These are phyloP conservation scores for Ustilago curta DNA, from an alignment of 1,284 basidiomycete species.

Conservation along the genomic window DNA sequence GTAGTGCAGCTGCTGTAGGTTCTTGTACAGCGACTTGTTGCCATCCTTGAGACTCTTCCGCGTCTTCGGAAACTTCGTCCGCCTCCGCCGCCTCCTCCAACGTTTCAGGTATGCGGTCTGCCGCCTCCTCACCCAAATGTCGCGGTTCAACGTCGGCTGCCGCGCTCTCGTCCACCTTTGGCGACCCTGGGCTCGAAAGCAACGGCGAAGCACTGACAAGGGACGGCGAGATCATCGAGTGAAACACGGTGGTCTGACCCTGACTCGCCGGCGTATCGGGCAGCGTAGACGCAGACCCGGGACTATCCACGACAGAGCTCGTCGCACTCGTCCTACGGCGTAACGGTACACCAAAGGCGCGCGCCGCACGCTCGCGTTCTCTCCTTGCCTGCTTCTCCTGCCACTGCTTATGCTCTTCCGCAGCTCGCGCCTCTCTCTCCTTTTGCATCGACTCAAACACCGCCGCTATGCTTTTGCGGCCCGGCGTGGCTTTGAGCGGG, in stretches of 20 bases:
- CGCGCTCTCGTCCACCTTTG: constrained; percentile 33
- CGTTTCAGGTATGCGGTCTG: constrained; percentile 24
- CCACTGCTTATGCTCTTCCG: constrained; percentile 38
- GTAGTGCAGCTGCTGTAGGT: neutral
- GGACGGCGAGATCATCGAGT: constrained; percentile 4
- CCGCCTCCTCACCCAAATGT: constrained; percentile 35
- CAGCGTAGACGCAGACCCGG: constrained; percentile 2
- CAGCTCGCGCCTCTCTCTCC: constrained; percentile 35
- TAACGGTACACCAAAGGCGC: constrained; percentile 23
- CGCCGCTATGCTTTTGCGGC: constrained; percentile 48
- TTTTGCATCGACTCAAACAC: constrained; percentile 52
- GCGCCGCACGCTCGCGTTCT: constrained; percentile 47
- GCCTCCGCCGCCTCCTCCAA: constrained; percentile 25
- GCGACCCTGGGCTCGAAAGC: constrained; percentile 21
- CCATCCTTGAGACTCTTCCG: neutral
- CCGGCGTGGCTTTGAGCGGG: constrained; percentile 26
- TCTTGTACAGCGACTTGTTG: neutral
- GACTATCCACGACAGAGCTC: constrained; percentile 25
- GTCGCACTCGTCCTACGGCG: constrained; percentile 20
- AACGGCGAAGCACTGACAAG: constrained; percentile 15
- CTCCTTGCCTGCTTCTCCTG: constrained; percentile 39
- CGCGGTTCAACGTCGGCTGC: constrained; percentile 17
- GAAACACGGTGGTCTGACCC: neutral
- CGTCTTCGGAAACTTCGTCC: constrained; percentile 18
- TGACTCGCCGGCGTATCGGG: constrained; percentile 11